Evolutionary conservation across 2,329 filamentous ascomycete species (phyloP).

Genomic region (Monilinia polystroma): DNA sequence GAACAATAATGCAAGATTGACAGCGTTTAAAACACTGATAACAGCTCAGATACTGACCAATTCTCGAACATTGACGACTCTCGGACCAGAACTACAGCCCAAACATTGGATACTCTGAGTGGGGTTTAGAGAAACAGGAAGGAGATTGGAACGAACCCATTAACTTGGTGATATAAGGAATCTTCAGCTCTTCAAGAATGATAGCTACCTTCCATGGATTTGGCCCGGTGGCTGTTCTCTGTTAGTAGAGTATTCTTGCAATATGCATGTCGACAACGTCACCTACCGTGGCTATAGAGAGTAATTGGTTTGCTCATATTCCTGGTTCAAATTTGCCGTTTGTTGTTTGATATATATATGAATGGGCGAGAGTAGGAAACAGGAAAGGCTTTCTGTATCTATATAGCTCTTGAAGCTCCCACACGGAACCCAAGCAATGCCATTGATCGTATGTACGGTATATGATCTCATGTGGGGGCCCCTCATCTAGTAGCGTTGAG

Average conservation of each 20-base stretch:
- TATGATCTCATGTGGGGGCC: background rate
- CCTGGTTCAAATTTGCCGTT: background rate
- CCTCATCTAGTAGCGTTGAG: background rate
- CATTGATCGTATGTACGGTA: background rate
- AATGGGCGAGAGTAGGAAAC: background rate
- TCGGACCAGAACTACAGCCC: no score
- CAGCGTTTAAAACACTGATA: background rate
- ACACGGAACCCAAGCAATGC: background rate
- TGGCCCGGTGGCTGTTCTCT: background rate
- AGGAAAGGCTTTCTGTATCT: background rate
- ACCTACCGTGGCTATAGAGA: constrained; percentile 3
- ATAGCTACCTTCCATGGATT: constrained; percentile 41
- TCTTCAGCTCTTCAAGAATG: constrained; percentile 45
- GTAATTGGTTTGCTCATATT: constrained; percentile 12
- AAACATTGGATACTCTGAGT: background rate
- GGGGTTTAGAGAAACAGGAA: background rate
- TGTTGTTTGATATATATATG: background rate
- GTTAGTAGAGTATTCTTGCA: background rate
- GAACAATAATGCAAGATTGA: background rate
- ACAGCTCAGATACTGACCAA: no score
- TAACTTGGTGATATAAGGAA: constrained; percentile 42
- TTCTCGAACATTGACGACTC: no score
- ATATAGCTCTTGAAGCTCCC: background rate
- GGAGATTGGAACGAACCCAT: background rate
- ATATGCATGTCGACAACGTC: background rate